phyloP scores from a whole-genome alignment of 2,329 filamentous ascomycete genomes.

The Fusarium verticillioides region DNA sequence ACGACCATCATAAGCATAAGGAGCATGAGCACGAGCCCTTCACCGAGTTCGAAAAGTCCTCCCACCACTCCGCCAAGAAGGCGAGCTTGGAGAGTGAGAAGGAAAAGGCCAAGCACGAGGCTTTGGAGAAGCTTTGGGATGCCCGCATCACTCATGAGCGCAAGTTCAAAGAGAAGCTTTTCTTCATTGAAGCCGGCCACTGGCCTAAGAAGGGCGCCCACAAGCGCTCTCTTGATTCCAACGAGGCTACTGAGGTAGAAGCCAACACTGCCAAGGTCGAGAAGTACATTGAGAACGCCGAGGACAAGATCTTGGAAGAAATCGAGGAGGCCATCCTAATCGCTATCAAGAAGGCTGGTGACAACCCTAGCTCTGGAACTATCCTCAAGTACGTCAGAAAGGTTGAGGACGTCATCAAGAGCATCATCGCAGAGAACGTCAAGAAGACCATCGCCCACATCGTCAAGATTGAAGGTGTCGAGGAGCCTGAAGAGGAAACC shows the following conservation, averaged over 20 bases:
- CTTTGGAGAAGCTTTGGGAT: constrained; percentile 9
- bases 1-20: neutral
- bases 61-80: neutral
- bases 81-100: neutral
- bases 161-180: neutral
- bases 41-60: neutral
- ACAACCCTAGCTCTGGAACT: neutral
- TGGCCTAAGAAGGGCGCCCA: neutral
- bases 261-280: constrained; percentile 17
- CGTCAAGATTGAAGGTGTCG: constrained; percentile 6
- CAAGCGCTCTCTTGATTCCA: constrained; percentile 1
- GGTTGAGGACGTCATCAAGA: constrained; percentile 12
- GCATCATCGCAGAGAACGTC: constrained; percentile 9
- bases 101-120: neutral
- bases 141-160: neutral
- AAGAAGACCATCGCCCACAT: constrained; percentile 1
- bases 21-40: neutral
- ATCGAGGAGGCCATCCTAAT: constrained; percentile 9
- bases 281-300: constrained; percentile 1
- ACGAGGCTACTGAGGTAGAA: neutral
- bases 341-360: neutral
- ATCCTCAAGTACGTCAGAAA: constrained; percentile 1
- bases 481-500: neutral
- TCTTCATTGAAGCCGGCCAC: neutral
- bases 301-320: neutral